These are phyloP conservation scores for Dryas integrifolia DNA, from an alignment of 331 rosid species.

Conservation along the genomic window DNA sequence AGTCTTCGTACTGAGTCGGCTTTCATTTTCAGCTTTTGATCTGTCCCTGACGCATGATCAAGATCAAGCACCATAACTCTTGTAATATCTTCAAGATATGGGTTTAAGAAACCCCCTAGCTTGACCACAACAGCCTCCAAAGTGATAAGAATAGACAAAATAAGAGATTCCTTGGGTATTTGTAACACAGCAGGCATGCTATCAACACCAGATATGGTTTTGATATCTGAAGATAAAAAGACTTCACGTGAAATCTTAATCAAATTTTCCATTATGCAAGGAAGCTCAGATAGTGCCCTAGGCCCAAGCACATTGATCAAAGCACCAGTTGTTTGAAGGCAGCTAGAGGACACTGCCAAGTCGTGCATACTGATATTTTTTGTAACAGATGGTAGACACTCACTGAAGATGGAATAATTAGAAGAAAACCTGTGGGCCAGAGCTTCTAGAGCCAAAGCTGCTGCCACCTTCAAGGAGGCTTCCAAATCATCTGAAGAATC, in stretches of 20 bases:
- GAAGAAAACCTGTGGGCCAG: constrained; percentile 58
- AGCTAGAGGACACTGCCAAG: constrained; percentile 53
- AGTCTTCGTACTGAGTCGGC: constrained; percentile 64
- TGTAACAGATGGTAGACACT: constrained; percentile 59
- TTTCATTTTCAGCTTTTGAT: constrained; percentile 55
- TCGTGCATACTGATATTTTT: constrained; percentile 44
- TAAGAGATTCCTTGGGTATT: constrained; percentile 44
- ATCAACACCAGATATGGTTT: constrained; percentile 24
- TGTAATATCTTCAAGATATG: constrained; percentile 64
- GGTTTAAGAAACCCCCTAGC: constrained; percentile 86
- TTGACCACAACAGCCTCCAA: constrained; percentile 76
- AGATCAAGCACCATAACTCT: constrained; percentile 66
- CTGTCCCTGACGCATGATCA: constrained; percentile 47
- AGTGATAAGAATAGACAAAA: constrained; percentile 51
- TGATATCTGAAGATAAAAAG: constrained; percentile 36
- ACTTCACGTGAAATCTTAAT: constrained; percentile 44
- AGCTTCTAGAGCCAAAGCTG: constrained; percentile 75
- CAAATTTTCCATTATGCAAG: constrained; percentile 66
- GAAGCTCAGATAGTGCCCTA: constrained; percentile 73
- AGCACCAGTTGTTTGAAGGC: constrained; percentile 70
- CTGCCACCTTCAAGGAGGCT: constrained; percentile 69
- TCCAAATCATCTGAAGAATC: constrained; percentile 39
- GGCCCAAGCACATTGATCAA: constrained; percentile 81
- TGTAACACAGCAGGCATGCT: constrained; percentile 24
- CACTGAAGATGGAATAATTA: constrained; percentile 47